Evolutionary conservation across 305 asterid genomes (phyloP).

Genomic region (Fraxinus dipetala): DNA sequence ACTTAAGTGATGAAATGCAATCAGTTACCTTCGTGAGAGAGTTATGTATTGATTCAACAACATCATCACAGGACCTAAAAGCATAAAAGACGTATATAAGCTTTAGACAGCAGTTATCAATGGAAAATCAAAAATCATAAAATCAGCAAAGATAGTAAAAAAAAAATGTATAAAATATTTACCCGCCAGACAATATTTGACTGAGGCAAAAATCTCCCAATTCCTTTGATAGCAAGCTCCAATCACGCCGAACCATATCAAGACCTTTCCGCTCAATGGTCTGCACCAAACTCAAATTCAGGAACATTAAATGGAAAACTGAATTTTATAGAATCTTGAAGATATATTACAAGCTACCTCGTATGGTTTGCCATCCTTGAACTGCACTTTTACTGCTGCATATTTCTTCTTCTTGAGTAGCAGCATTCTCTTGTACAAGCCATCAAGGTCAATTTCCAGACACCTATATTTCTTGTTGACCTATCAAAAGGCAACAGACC

Average conservation of each 20-base stretch:
- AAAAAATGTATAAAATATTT: constrained; percentile 20
- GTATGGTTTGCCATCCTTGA: constrained; percentile 63
- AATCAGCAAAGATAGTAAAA: constrained; percentile 12
- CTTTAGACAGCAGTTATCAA: constrained; percentile 6
- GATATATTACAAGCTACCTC: constrained; percentile 54
- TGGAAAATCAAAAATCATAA: constrained; percentile 11
- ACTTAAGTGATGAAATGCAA: constrained; percentile 14
- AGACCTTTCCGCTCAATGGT: constrained; percentile 94
- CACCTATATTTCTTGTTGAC: constrained; percentile 94
- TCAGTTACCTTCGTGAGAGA: constrained; percentile 70
- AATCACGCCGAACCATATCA: constrained; percentile 99
- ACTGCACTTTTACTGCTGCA: constrained; percentile 90
- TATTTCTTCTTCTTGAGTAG: constrained; percentile 97
- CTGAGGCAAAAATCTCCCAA: constrained; percentile 88
- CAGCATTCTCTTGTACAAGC: constrained; percentile 93
- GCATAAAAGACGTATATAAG: constrained; percentile 26
- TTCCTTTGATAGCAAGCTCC: constrained; percentile 96
- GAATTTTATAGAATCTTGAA: constrained; percentile 23
- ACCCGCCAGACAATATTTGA: constrained; percentile 96
- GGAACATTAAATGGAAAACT: constrained; percentile 24
- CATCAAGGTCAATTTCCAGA: constrained; percentile 98
- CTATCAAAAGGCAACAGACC: constrained; percentile 38
- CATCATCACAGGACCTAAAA: constrained; percentile 92
- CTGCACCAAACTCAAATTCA: constrained; percentile 37
- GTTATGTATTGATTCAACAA: constrained; percentile 84